Base-by-base conservation (phyloP, 306 rosid genomes). In the Quercus wislizeni region DNA sequence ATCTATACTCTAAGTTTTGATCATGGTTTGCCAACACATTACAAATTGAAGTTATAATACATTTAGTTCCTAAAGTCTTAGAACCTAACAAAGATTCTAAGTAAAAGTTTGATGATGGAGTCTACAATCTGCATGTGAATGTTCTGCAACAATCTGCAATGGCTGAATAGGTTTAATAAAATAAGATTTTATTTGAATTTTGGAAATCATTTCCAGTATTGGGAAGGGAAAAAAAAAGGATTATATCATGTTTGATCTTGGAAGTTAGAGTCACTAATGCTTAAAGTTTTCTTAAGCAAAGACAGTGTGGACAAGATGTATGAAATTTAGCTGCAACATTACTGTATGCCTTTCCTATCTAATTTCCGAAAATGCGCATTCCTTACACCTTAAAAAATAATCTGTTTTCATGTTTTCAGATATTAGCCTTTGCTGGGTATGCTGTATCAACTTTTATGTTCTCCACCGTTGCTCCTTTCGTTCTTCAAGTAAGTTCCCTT, bases 391-490 rank as follows among this genome's bases (percentile, higher is more conserved):
- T 23, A 18, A 38, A 38, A 38, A 7, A 38, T 7, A 38, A 7
- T 11, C 14, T 25, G 13, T 62, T 2, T 59, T 31, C 38, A 69
- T 49, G 30, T 23, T 4, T 76, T 23, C 63, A 83, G 86, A 75
- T 83, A 75, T 38, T 83, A 35, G 83, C 75, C 74, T 75, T 76
- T 71, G 76, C 28, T 51, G 84, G 85, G 59, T 83, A 68, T 69
- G 78, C 56, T 68, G 19, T 86, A 14, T 57, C 85, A 14, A 85
- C 85, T 73, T 69, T 86, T 31, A 67, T 86, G 83, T 57, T 83
- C 56, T 86, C 77, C 79, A 31, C 87, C 6, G 7, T 86, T 30
- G 73, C 14, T 73, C 87, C 89, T 6, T 63, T 80, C 2, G 78
- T 86, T 38, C 80, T 83, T 21, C 74, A 86, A 87, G 87, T 83